Percentiles rank a stretch among this genome's conserved stretches.
Evolutionary conservation across 2,329 filamentous ascomycete genomes (phyloP).

Genomic region (Penicillium sp.): DNA sequence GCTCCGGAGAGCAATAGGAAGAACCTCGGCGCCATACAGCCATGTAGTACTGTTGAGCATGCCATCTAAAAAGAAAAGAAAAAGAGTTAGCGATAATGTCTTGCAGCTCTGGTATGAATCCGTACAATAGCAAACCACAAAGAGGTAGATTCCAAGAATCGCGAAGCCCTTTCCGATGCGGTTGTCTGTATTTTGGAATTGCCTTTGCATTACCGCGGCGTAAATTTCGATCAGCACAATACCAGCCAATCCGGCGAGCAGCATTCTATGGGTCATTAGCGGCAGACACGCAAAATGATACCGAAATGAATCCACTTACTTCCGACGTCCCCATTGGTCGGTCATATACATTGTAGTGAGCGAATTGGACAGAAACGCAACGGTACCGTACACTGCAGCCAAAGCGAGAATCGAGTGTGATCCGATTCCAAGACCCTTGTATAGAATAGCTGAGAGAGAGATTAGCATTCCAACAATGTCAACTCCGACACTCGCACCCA

Average conservation of each 20-base stretch:
- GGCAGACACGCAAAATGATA: background rate
- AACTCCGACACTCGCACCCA: no score
- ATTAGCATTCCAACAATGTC: background rate
- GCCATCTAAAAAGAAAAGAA: slow-evolving; percentile 35
- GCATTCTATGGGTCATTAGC: slow-evolving; percentile 46
- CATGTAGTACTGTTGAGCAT: slow-evolving; percentile 57
- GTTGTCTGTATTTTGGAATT: slow-evolving; percentile 57
- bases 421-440: slow-evolving; percentile 54
- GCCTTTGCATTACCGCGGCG: slow-evolving; percentile 57
- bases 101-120: background rate
- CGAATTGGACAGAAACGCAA: slow-evolving; percentile 52
- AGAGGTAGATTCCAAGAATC: slow-evolving; percentile 59
- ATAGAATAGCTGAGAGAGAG: slow-evolving; percentile 47
- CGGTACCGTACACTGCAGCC: slow-evolving; percentile 55
- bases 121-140: slow-evolving; percentile 56
- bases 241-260: slow-evolving; percentile 52
- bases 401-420: slow-evolving; percentile 53
- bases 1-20: slow-evolving; percentile 53
- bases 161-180: slow-evolving; percentile 58
- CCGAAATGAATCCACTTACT: slow-evolving; percentile 32
- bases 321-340: slow-evolving; percentile 59
- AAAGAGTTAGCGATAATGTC: background rate
- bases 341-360: slow-evolving; percentile 54
- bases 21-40: slow-evolving; percentile 56
- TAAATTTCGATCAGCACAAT: slow-evolving; percentile 60